Base-by-base conservation (phyloP, 306 rosid species). In the Quillaja saponaria region DNA sequence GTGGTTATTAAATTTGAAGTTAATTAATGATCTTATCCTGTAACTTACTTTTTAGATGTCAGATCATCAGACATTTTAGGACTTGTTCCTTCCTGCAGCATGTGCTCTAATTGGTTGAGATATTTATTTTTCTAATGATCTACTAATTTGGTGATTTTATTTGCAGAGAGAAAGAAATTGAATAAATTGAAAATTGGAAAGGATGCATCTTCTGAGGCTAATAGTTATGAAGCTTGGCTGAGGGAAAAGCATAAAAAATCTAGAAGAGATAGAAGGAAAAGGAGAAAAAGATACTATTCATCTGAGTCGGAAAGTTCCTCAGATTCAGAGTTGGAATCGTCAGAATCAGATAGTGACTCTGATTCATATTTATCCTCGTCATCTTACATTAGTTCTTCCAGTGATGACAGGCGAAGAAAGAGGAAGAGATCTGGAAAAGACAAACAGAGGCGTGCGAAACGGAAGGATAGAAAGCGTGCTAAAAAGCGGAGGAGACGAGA, bases 271-370 rank as follows among this genome's bases (percentile, higher is more conserved):
- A 72, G 66, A 82, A 81, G 76, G 81, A 94, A 78, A 73, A 83
- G 85, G 81, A 80, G 80, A 76, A 87, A 57, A 67, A 78, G 73
- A 81, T 73, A 89, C 59, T 65, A 83, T 71, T 76, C 89, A 54
- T 82, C 91, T 0, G 85, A 77, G 18, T 83, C 99, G 2, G 90
- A 76, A 51, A 94, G 85, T 72, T 82, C 87, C 42, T 89, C 91
- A 7, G 99, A 86, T 80, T 72, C 95, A 50, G 97, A 92, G 11
- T 16, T 37, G 13, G 91, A 85, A 48, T 87, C 96, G 17, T 83
- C 95, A 0, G 99, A 87, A 60, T 74, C 85, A 60, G 96, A 89
- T 72, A 83, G 86, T 81, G 97, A 75, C 78, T 81, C 96, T 31
- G 96, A 94, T 55, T 83, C 91, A 4, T 69, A 75, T 78, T 10